These are phyloP conservation scores for Nemania sp. DNA, from an alignment of 2,329 filamentous ascomycete species.

Conservation along the genomic window DNA sequence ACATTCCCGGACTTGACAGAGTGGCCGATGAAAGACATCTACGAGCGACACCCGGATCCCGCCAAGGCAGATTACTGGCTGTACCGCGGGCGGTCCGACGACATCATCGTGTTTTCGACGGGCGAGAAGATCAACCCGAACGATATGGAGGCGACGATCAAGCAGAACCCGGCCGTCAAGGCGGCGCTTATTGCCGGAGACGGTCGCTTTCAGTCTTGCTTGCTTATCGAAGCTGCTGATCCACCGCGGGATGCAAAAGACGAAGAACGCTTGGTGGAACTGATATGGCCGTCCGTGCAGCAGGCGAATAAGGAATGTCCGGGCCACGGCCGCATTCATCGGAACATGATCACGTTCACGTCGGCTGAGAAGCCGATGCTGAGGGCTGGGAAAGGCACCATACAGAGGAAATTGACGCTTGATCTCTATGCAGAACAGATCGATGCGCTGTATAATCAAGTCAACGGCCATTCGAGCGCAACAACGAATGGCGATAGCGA, in stretches of 20 bases:
- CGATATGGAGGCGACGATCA: constrained; percentile 41
- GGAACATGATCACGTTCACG: constrained; percentile 38
- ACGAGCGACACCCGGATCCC: constrained; percentile 39
- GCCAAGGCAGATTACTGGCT: constrained; percentile 39
- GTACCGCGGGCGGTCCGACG: constrained; percentile 38
- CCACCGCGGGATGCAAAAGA: constrained; percentile 12
- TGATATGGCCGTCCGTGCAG: constrained; percentile 27
- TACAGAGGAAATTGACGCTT: constrained; percentile 39
- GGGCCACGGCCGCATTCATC: constrained; percentile 25
- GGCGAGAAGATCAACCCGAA: constrained; percentile 49
- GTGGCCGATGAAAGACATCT: constrained; percentile 30
- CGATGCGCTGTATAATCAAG: constrained; percentile 38
- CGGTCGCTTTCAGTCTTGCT: constrained; percentile 32
- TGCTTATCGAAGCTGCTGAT: constrained; percentile 32
- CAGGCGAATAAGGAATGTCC: constrained; percentile 22
- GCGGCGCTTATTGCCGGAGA: constrained; percentile 42
- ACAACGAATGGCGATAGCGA: neutral
- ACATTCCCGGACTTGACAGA: constrained; percentile 29
- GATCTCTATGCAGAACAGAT: constrained; percentile 39
- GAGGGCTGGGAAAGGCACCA: constrained; percentile 42
- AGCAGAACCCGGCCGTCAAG: constrained; percentile 35
- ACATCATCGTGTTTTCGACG: constrained; percentile 43
- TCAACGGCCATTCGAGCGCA: neutral
- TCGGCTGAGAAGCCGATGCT: constrained; percentile 39
- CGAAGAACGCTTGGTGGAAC: constrained; percentile 16